A percentile compares a stretch with the other conserved stretches of the same genome.
Evolutionary conservation across 2,329 filamentous ascomycete species (phyloP).

Genomic region (Camillea tinctor): DNA sequence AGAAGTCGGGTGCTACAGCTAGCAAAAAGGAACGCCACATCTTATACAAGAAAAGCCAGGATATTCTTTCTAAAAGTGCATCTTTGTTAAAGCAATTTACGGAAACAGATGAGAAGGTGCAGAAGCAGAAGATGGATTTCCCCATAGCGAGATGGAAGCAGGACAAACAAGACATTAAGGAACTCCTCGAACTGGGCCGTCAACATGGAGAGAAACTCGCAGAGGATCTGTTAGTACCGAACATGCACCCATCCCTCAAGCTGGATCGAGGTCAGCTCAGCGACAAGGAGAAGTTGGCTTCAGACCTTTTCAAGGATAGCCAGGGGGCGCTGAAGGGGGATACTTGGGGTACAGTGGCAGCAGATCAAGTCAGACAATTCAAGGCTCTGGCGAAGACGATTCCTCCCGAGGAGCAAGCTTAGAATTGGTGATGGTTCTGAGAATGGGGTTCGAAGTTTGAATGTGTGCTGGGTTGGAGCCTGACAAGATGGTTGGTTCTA

Average conservation of each 20-base stretch:
- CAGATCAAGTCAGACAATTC: conserved; percentile 25
- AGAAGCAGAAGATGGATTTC: conserved; percentile 22
- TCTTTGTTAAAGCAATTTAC: conserved; percentile 31
- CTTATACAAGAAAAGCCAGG: conserved; percentile 25
- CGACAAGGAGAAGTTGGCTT: conserved; percentile 29
- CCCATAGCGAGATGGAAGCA: conserved; percentile 32
- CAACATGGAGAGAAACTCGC: conserved; percentile 33
- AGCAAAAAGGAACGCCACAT: conserved; percentile 22
- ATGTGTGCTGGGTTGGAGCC: too few species aligned
- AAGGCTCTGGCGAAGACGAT: conserved; percentile 21
- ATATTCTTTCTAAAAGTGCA: conserved; percentile 20
- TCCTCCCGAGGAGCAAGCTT: neutral
- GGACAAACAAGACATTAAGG: conserved; percentile 33
- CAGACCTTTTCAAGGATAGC: conserved; percentile 32
- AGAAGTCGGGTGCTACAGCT: neutral
- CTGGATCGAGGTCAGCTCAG: conserved; percentile 15
- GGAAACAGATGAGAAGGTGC: conserved; percentile 26
- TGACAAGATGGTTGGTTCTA: too few species aligned
- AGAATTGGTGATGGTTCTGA: too few species aligned
- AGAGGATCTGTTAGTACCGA: conserved; percentile 25
- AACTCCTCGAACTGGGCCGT: conserved; percentile 32
- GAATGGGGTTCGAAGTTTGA: too few species aligned
- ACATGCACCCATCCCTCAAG: conserved; percentile 10
- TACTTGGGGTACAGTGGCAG: conserved; percentile 29
- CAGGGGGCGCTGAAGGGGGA: conserved; percentile 20